Evolutionary conservation across 78 protist genomes (phyloP), one percentile per base, ranked within the genome.

Genomic region (Tieghemostelium lacteum): DNA sequence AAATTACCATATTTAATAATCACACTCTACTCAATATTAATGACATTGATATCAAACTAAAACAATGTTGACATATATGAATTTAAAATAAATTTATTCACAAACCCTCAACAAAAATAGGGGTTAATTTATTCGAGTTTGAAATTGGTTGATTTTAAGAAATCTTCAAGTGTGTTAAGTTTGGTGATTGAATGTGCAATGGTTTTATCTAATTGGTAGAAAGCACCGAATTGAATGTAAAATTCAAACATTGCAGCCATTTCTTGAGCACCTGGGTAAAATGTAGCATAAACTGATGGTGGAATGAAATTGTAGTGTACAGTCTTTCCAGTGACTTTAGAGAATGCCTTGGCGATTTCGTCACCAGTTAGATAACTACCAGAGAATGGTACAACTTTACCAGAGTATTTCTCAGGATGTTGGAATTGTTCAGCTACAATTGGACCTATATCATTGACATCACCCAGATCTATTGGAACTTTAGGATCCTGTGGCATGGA

Each of bases 381-480:
- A 1, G 72, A 1, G 8, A 64, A 37, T 64, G 72, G 72, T 12
- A 64, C 37, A 1, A 22, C 24, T 19, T 19, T 28, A 64, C 72
- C 72, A 22, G 72, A 33, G 37, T 64, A 64, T 39, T 64, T 64
- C 10, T 19, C 3, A 22, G 12, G 12, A 20, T 64, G 12, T 6
- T 33, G 33, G 2, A 64, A 39, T 14, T 20, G 5, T 19, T 8
- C 72, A 0, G 19, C 2, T 37, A 64, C 72, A 22, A 64, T 12
- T 10, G 50, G 49, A 64, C 72, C 72, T 6, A 64, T 4, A 39
- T 64, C 72, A n/a, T 64, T 37, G 49, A 64, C 24, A 37, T 64
- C 72, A 19, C 72, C 72, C 6, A 19, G 12, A 37, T 64, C 72
- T 3, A 64, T 1, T 61, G 3, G 3, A 29, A 61, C 3, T 5